Percentiles rank a stretch among this genome's conserved stretches.
These are phyloP conservation scores for Pistacia vera DNA, from an alignment of 345 rosid species.

Conservation along the genomic window DNA sequence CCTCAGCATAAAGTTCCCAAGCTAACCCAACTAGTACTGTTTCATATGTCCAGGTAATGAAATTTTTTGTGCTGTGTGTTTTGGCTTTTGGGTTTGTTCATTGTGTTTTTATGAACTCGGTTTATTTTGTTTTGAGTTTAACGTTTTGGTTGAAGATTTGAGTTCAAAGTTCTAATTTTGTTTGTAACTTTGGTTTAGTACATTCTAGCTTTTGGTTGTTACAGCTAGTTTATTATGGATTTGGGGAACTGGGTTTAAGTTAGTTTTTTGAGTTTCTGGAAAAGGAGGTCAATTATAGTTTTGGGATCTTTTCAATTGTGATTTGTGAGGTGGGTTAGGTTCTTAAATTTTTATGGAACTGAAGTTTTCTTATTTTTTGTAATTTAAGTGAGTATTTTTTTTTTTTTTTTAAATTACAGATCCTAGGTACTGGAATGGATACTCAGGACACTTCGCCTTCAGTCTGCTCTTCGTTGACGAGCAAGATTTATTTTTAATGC, in stretches of 20 bases:
- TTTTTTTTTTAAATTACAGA: too few relatives aligned
- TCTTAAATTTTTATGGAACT: too few relatives aligned
- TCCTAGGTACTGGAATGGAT: constrained; percentile 96
- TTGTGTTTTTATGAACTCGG: constrained; percentile 3
- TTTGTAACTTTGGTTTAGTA: not conserved
- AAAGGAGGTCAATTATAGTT: not conserved
- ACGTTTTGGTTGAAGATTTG: constrained; percentile 1
- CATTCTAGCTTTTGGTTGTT: not conserved
- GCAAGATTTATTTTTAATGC: constrained; percentile 90
- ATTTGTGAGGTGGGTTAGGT: not conserved
- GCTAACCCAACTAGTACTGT: constrained; percentile 81
- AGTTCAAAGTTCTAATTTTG: not conserved
- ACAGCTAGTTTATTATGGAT: constrained; percentile 3
- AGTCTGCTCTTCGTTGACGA: constrained; percentile 90
- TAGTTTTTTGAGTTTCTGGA: not conserved
- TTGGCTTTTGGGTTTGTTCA: constrained; percentile 2
- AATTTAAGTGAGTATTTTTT: too few relatives aligned
- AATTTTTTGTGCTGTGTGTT: not conserved
- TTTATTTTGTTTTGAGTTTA: constrained; percentile 4
- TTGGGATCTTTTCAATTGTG: not conserved
- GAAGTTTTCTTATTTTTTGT: not conserved
- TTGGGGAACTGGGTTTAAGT: constrained; percentile 2
- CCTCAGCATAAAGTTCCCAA: constrained; percentile 65
- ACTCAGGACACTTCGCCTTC: constrained; percentile 95
- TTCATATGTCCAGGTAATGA: constrained; percentile 78